Evolutionary conservation across 106 monocot species (phyloP).

Genomic region (Hemerocallis citrina): DNA sequence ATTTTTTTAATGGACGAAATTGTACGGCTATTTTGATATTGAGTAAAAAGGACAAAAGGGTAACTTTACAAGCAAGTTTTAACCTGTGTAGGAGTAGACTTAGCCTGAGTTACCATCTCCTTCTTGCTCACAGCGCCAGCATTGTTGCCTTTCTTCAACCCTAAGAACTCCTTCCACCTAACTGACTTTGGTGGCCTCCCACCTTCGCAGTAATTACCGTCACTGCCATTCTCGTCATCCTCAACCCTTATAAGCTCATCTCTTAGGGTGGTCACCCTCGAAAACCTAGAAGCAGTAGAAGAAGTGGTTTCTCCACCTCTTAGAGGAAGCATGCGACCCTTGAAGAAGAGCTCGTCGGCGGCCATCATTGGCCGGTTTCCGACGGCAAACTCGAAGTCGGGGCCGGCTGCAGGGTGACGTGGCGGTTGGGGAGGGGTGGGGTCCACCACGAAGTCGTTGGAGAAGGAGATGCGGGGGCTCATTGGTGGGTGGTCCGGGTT

Average conservation of each 20-base stretch:
- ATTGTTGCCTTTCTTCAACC: slow-evolving; percentile 20
- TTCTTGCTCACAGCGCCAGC: background rate
- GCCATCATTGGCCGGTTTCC: slow-evolving; percentile 58
- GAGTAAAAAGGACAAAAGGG: no score
- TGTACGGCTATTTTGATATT: no score
- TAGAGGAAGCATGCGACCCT: slow-evolving; percentile 51
- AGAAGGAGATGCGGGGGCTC: slow-evolving; percentile 74
- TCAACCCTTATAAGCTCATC: slow-evolving; percentile 37
- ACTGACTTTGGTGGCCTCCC: slow-evolving; percentile 12
- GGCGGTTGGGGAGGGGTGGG: background rate
- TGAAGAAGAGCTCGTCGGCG: slow-evolving; percentile 75
- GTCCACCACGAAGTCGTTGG: slow-evolving; percentile 58
- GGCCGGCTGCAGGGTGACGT: slow-evolving; percentile 5
- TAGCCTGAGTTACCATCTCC: background rate
- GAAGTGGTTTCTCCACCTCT: background rate
- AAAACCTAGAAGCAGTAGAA: background rate
- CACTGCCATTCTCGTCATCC: background rate
- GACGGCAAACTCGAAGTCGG: slow-evolving; percentile 70
- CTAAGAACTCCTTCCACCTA: slow-evolving; percentile 49
- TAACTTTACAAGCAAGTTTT: no score
- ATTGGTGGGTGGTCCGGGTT: slow-evolving; percentile 21
- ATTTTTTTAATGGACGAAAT: no score
- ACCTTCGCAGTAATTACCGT: background rate
- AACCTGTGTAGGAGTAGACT: no score
- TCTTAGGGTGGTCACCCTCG: slow-evolving; percentile 32